Base-by-base conservation (phyloP, 768 basidiomycete species). In the Clitopilus passeckerianus region DNA sequence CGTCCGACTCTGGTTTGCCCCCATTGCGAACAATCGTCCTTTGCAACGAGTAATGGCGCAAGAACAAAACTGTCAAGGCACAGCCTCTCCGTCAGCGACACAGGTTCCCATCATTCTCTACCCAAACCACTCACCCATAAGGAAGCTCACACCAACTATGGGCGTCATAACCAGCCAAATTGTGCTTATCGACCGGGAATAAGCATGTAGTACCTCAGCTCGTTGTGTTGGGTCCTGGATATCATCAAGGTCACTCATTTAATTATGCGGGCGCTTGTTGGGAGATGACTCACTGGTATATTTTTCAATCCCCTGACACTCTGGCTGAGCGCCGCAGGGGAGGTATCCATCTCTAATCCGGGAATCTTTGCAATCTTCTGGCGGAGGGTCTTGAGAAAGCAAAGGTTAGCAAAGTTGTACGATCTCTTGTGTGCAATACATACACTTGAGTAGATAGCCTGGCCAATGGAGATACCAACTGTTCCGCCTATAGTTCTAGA, bases 401-500 rank as follows among this genome's bases (percentile, higher is more conserved):
- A 34, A 23, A 22, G 50, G 12, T n/a, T 50, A 27, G 56, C n/a
- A 30, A 37, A 27, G 14, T n/a, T 30, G 33, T 20, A 46, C 24
- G 20, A 50, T 30, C 61, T 63, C 7, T 60, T 53, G 37, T 22
- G n/a, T 10, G 16, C 30, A 20, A 30, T 16, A 18, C 79, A 59
- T 68, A 88, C 81, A 57, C 81, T 85, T 0, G 84, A 71, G 59
- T 86, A 87, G 60, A 92, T 86, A 2, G 86, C 83, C 64, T 91
- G 86, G 18, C 90, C 89, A 44, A 90, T 66, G 0, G 91, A 79
- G 58, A 93, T 83, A 9, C 89, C 89, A 22, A 92, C 77, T 0
- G 90, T 88, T n/a, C 86, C 90, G 9, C 91, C 91, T 34, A 92
- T 69, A 4, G 81, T 84, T 61, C 89, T 88, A 63, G 14, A 56